Percentiles rank a stretch among this genome's conserved stretches.
These are phyloP conservation scores for Aspergillus novofumigatus DNA, from an alignment of 2,329 filamentous ascomycete species.

Conservation along the genomic window DNA sequence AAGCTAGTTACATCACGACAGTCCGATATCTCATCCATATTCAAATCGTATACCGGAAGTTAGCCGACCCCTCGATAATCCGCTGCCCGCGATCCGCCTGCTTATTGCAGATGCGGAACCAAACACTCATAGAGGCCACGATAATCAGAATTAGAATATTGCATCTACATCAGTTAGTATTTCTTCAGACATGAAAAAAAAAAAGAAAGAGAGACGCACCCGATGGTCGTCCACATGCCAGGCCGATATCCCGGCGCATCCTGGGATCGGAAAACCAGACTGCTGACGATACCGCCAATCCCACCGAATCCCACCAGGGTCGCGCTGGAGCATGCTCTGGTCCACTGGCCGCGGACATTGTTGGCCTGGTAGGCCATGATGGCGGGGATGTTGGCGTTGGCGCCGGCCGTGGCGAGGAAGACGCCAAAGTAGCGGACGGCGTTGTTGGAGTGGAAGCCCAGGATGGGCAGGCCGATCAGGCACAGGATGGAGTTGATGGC, in stretches of 20 bases:
- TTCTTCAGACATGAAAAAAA: background rate
- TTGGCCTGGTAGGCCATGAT: constrained; percentile 78
- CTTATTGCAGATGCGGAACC: constrained; percentile 31
- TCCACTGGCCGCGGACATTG: constrained; percentile 86
- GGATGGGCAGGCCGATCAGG: constrained; percentile 66
- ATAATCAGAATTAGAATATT: constrained; percentile 32
- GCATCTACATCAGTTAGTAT: constrained; percentile 20
- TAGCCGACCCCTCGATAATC: constrained; percentile 31
- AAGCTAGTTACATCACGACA: too few species aligned
- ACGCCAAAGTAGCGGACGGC: constrained; percentile 68
- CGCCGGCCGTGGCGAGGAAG: constrained; percentile 69
- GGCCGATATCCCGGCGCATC: constrained; percentile 34
- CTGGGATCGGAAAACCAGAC: constrained; percentile 61
- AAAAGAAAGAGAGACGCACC: constrained; percentile 16
- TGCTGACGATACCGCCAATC: constrained; percentile 74
- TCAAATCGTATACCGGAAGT: constrained; percentile 37
- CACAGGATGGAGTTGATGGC: constrained; percentile 62
- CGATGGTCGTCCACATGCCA: constrained; percentile 30
- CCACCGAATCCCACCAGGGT: constrained; percentile 72
- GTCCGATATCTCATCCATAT: too few species aligned
- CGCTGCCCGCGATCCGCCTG: constrained; percentile 32
- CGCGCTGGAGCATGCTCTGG: constrained; percentile 73
- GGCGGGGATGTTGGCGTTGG: constrained; percentile 72
- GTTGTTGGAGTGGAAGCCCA: constrained; percentile 60
- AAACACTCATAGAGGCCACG: constrained; percentile 24